Base-by-base conservation (phyloP, 805 yeast genomes). In the Blastobotrys chiropterorum region DNA sequence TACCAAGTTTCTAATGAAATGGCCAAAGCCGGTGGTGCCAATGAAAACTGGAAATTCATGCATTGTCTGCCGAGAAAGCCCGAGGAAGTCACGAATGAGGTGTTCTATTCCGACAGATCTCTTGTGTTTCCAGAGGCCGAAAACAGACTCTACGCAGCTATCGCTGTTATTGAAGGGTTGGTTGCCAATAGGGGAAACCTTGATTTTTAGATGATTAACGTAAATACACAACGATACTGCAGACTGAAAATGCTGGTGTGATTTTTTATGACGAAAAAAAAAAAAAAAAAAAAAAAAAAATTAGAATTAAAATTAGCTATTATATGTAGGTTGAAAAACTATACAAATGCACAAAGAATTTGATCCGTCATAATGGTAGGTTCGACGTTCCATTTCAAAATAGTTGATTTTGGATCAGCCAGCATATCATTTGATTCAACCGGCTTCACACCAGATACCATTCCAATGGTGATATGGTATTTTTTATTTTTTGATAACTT, bases 1-100 rank as follows among this genome's bases (percentile, higher is more conserved):
- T 94, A 83, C 76, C 97, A 89, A 72, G 84, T 94, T 53, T 82
- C 89, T 39, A 67, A 73, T 15, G 82, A 81, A 31, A 73, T 90
- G 72, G 79, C 86, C 21, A 51, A 62, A 11, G 63, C 72, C 13
- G 86, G 87, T 3, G 79, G 78, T 44, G 85, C 86, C 44, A 76
- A 76, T 52, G 49, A 73, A 15, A 70, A 79, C 64, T 92, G 92
- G 86, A 88, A 82, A 67, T 94, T 94, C 71, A 90, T 94, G 98
- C 99, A 94, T 68, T 94, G 99, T 70, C 76, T 94, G 60, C 99
- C 99, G 58, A 84, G 99, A 71, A 96, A 94, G 62, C 78, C 81
- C 22, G 97, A 90, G 68, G 99, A 94, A 70, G 99, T 94, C 38
- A 78, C 82, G 39, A 99, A 94, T 67, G 96, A 86, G 44, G 94